phyloP scores from a whole-genome alignment of 345 rosid genomes.

The Acer yangbiense region DNA sequence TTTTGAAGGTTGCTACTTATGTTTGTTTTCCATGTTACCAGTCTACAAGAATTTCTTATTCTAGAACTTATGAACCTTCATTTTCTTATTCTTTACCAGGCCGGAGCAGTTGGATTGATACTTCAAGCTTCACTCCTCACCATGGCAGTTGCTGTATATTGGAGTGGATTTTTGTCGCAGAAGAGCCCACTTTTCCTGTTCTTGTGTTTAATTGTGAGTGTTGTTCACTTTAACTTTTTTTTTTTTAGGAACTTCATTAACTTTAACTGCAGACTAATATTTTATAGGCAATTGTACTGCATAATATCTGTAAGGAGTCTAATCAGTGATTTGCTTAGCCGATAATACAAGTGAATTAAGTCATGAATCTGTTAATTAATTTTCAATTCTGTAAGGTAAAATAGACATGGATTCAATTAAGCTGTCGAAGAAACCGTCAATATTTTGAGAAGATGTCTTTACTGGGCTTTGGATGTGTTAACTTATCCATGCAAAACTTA shows the following conservation, averaged over 20 bases:
- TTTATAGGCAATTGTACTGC: no score
- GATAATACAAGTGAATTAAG: no score
- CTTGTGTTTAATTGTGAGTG: constrained; percentile 78
- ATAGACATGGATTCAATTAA: no score
- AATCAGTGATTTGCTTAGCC: no score
- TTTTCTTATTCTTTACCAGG: constrained; percentile 48
- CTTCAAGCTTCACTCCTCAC: constrained; percentile 86
- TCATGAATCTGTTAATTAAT: no score
- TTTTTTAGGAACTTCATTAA: no score
- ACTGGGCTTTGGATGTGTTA: no score
- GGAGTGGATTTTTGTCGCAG: constrained; percentile 71
- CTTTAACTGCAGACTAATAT: neutral
- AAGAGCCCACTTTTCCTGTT: constrained; percentile 70
- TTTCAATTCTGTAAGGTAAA: no score
- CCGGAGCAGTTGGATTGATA: constrained; percentile 84
- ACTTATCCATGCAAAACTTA: no score
- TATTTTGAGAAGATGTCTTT: no score
- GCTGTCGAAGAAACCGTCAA: no score
- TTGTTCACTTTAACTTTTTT: neutral
- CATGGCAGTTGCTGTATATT: constrained; percentile 73
- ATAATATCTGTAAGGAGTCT: no score
- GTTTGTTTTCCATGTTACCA: constrained; percentile 8
- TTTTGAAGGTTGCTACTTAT: constrained; percentile 55
- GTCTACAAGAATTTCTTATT: neutral
- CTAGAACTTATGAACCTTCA: constrained; percentile 3